A percentile compares a stretch with the other conserved stretches of the same genome.
These are phyloP conservation scores for Mycena sp. DNA, from an alignment of 1,284 basidiomycete species.

Conservation along the genomic window DNA sequence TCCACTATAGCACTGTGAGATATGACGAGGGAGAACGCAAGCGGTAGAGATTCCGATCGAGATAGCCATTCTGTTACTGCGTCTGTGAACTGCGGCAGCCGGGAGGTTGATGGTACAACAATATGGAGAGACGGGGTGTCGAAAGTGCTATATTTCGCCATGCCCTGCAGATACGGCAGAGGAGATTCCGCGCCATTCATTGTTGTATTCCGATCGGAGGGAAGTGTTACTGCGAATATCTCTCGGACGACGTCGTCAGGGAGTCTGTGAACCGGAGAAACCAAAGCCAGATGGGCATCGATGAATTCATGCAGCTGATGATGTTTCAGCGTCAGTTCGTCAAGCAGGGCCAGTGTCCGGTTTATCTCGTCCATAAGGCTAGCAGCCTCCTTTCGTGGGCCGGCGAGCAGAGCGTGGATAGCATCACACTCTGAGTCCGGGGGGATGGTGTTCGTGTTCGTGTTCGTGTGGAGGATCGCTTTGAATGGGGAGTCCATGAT, in stretches of 20 bases:
- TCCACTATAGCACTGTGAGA: not conserved
- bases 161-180: not conserved
- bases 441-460: not conserved
- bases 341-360: not conserved
- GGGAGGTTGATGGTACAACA: not conserved
- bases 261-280: slow-evolving; percentile 15
- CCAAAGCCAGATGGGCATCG: not conserved
- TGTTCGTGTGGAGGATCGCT: not conserved
- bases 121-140: slow-evolving; percentile 11
- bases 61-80: not conserved
- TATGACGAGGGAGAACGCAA: not conserved
- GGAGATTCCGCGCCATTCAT: slow-evolving; percentile 1
- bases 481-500: slow-evolving; percentile 1
- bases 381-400: not conserved
- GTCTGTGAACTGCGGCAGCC: not conserved
- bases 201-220: not conserved
- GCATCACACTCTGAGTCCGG: not conserved
- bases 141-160: slow-evolving; percentile 8
- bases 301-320: slow-evolving; percentile 1
- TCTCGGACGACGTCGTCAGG: slow-evolving; percentile 23
- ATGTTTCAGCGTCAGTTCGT: not conserved
- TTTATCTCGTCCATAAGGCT: not conserved
- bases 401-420: not conserved
- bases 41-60: slow-evolving; percentile 2
- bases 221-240: slow-evolving; percentile 22